These are phyloP conservation scores for Loxodes magnus DNA, from an alignment of 73 alveolate genomes.

Conservation along the genomic window DNA sequence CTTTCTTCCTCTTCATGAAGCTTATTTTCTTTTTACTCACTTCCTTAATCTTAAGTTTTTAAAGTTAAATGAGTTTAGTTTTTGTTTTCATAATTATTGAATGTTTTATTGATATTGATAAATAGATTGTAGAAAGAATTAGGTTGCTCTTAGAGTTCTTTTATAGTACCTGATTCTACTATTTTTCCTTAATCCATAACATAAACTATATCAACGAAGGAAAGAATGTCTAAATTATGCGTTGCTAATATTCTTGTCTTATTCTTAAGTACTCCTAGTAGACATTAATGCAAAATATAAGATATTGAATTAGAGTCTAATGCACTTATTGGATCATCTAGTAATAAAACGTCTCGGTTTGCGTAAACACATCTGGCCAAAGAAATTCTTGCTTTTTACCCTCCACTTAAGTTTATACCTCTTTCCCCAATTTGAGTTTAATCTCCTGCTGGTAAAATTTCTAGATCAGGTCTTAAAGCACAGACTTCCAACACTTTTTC, in stretches of 20 bases:
- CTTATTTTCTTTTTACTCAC: constrained; percentile 29
- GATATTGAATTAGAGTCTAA: constrained; percentile 68
- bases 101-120: constrained; percentile 5
- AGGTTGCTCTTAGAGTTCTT: constrained; percentile 31
- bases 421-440: constrained; percentile 51
- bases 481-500: constrained; percentile 22
- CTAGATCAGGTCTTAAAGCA: constrained; percentile 25
- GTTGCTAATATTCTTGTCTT: constrained; percentile 76
- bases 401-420: constrained; percentile 54
- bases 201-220: constrained; percentile 49
- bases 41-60: constrained; percentile 23
- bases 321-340: constrained; percentile 84
- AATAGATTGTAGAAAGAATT: constrained; percentile 18
- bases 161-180: constrained; percentile 37
- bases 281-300: constrained; percentile 48
- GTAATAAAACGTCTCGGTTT: constrained; percentile 33
- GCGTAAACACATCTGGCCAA: constrained; percentile 46
- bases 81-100: constrained; percentile 14
- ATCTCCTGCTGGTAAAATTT: constrained; percentile 40
- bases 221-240: constrained; percentile 65
- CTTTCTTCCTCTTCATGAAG: constrained; percentile 18
- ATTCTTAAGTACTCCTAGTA: constrained; percentile 33
- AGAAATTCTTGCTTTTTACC: constrained; percentile 46
- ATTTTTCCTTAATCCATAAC: constrained; percentile 59
- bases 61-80: constrained; percentile 13